phyloP scores from a whole-genome alignment of 2,329 filamentous ascomycete species.

The Amauroascus niger region DNA sequence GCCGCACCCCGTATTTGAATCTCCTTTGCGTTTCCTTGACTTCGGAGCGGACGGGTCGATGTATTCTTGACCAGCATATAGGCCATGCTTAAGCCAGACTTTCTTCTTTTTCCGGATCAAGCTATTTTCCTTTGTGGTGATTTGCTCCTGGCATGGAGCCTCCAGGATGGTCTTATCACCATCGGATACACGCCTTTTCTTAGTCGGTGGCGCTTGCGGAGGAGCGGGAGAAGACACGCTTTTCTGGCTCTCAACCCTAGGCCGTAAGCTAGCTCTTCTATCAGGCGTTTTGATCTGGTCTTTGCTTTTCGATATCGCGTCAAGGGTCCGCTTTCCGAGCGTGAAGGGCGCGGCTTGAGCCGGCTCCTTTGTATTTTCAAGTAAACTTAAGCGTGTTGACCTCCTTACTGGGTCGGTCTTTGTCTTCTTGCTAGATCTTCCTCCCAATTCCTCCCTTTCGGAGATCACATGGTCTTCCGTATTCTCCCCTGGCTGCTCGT shows the following conservation, averaged over 20 bases:
- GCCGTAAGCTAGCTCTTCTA: constrained; percentile 50
- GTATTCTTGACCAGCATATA: constrained; percentile 72
- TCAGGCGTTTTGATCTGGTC: constrained; percentile 48
- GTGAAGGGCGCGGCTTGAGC: constrained; percentile 42
- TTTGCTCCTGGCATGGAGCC: neutral
- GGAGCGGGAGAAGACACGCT: constrained; percentile 15
- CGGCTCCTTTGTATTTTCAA: constrained; percentile 39
- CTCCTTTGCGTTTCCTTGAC: constrained; percentile 31
- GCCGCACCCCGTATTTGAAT: constrained; percentile 28
- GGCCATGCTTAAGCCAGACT: constrained; percentile 68
- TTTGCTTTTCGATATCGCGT: constrained; percentile 43
- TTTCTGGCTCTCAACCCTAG: constrained; percentile 28
- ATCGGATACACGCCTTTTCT: constrained; percentile 37
- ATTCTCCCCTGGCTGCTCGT: neutral
- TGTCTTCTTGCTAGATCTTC: constrained; percentile 17
- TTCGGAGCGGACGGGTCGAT: constrained; percentile 42
- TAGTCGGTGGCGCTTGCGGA: constrained; percentile 28
- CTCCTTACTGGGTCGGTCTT: constrained; percentile 27
- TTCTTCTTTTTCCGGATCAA: constrained; percentile 45
- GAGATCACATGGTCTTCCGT: neutral
- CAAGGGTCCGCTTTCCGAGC: constrained; percentile 53
- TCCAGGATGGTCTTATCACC: constrained; percentile 21
- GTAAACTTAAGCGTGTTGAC: constrained; percentile 37
- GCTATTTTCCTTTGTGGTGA: constrained; percentile 14
- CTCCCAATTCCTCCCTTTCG: constrained; percentile 20